These are phyloP conservation scores for Backusella luteola DNA, from an alignment of 192 early-diverging fungal genomes.

Conservation along the genomic window DNA sequence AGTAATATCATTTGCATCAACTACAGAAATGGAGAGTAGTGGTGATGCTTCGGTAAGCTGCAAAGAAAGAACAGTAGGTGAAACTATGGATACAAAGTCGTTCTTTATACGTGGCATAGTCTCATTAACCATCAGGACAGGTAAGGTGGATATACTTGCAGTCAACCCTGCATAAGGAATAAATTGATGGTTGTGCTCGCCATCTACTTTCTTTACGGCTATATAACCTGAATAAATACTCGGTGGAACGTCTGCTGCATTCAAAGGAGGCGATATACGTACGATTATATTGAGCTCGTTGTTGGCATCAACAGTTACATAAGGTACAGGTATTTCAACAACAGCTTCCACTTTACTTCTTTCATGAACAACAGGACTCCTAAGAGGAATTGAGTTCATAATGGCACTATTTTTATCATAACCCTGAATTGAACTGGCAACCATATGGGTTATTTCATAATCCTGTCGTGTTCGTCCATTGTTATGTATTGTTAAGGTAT, in stretches of 20 bases:
- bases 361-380: slow-evolving; percentile 15
- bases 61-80: slow-evolving; percentile 5
- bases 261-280: slow-evolving; percentile 41
- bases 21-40: slow-evolving; percentile 11
- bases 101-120: slow-evolving; percentile 18
- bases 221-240: slow-evolving; percentile 54
- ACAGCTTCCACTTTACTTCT: slow-evolving; percentile 26
- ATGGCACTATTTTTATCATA: slow-evolving; percentile 22
- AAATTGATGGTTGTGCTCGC: neutral
- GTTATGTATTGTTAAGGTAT: slow-evolving; percentile 45
- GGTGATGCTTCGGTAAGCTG: slow-evolving; percentile 19
- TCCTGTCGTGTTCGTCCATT: slow-evolving; percentile 26
- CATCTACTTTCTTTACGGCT: slow-evolving; percentile 18
- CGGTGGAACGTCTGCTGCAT: slow-evolving; percentile 22
- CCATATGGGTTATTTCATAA: slow-evolving; percentile 38
- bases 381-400: slow-evolving; percentile 18
- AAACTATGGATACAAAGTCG: neutral
- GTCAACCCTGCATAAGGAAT: slow-evolving; percentile 35
- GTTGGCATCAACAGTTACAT: slow-evolving; percentile 34
- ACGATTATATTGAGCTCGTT: slow-evolving; percentile 34
- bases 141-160: slow-evolving; percentile 6
- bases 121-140: slow-evolving; percentile 25
- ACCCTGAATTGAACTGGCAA: slow-evolving; percentile 42
- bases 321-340: slow-evolving; percentile 30
- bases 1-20: slow-evolving; percentile 11